Evolutionary conservation across 1,284 basidiomycete species (phyloP).

Genomic region (Microbotryum silenes-acaulis): DNA sequence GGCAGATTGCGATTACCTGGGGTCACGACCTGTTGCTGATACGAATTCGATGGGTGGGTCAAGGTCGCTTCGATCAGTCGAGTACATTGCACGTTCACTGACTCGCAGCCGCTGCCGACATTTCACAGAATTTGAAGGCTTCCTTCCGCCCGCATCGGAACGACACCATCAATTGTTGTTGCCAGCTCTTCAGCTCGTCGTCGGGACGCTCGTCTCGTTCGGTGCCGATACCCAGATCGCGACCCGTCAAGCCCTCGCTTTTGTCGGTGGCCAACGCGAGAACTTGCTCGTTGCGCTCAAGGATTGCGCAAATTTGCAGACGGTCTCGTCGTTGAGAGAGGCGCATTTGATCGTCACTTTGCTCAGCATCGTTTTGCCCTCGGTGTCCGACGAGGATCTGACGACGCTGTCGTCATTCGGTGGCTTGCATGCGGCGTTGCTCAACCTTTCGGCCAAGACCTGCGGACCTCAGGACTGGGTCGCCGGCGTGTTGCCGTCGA

Average conservation of each 20-base stretch:
- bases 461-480: constrained; percentile 60
- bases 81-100: constrained; percentile 1
- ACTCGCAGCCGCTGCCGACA: not conserved
- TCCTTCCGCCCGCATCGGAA: constrained; percentile 77
- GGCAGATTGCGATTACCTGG: constrained; percentile 77
- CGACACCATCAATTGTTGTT: constrained; percentile 82
- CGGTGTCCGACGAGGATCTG: constrained; percentile 67
- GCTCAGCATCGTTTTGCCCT: constrained; percentile 57
- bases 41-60: constrained; percentile 68
- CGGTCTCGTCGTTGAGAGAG: constrained; percentile 62
- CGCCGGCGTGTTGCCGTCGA: constrained; percentile 56
- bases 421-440: constrained; percentile 69
- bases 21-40: constrained; percentile 69
- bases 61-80: not conserved
- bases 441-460: constrained; percentile 65
- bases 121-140: constrained; percentile 63
- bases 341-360: constrained; percentile 66
- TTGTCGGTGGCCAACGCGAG: constrained; percentile 68
- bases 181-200: constrained; percentile 71
- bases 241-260: constrained; percentile 62
- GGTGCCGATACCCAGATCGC: constrained; percentile 44
- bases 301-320: constrained; percentile 57
- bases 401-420: constrained; percentile 63
- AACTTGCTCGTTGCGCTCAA: constrained; percentile 71
- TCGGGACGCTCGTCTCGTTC: constrained; percentile 57